Evolutionary conservation across 2,329 filamentous ascomycete species (phyloP), one percentile per base, ranked within the genome.

Genomic region (Pseudogymnoascus sp.): DNA sequence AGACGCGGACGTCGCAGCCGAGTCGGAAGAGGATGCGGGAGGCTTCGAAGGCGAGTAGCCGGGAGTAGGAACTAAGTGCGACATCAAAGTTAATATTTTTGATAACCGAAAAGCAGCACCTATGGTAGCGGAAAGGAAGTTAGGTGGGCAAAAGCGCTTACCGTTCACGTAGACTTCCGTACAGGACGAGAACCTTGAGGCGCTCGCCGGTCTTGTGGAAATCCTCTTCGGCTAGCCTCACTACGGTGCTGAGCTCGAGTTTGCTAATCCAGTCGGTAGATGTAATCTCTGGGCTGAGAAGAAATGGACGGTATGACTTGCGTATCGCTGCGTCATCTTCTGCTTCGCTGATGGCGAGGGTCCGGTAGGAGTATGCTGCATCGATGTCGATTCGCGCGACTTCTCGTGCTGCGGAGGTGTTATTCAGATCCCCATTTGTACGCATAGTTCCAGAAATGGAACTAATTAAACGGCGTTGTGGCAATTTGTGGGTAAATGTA

Each of bases 1-100:
- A 89, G 1, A 89, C 76, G 4, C 86, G 82, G 1, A 89, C 86
- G 66, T 89, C 86, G 69, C 85, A 88, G 23, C 86, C 86, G 0
- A 89, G 79, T 2, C 85, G 81, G 70, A 81, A 83, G 1, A 89
- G 80, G 46, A 89, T 85, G 0, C 86, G 77, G 1, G 78, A 77
- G 5, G 79, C 81, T 73, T 89, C 86, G 40, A 77, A 84, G 1
- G 86, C 84, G 2, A 88, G 75, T 0, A 89, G 77, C 4, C 78
- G 75, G 0, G 84, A 87, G 69, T 84, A 89, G 0, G 86, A 89
- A 28, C 82, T 34, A 81, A 63, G 6, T 25, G 25, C 25, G 11
- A 14, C 44, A 28, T 14, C n/a, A 50, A 46, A 5, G 6, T 50
- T 56, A n/a, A 16, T 56, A 25, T 60, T 16, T 37, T 37, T 63